Conservation (phyloP, 495 filamentous ascomycete genomes). For the Talaromyces thailandensis region DNA sequence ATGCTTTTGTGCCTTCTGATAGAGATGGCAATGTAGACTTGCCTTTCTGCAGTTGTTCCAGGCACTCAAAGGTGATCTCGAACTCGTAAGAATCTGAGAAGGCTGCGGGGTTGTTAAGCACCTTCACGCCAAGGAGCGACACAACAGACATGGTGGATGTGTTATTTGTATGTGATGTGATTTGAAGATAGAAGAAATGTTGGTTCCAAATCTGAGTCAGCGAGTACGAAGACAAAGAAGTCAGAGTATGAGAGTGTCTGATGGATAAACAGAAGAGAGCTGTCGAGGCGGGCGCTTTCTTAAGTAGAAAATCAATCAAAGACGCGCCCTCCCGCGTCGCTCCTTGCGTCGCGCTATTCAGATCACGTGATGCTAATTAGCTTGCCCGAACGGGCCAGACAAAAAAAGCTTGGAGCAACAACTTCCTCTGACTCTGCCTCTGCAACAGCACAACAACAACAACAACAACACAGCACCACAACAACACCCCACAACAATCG, state of each 20-base stretch:
- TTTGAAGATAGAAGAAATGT: not conserved
- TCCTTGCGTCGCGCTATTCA: conserved; percentile 1
- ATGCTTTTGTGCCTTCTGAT: not conserved
- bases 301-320: conserved; percentile 5
- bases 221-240: not conserved
- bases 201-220: not conserved
- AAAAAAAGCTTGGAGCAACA: not conserved
- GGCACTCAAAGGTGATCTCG: conserved; percentile 97
- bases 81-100: conserved; percentile 88
- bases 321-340: conserved; percentile 1
- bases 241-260: not conserved
- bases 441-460: not conserved
- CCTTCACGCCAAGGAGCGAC: conserved; percentile 86
- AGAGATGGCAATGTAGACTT: conserved; percentile 8
- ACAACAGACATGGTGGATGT: conserved; percentile 81
- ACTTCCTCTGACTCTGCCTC: not conserved
- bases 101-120: conserved; percentile 90
- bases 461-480: not conserved
- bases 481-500: conserved; percentile 1
- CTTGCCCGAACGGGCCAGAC: not conserved
- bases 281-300: not conserved
- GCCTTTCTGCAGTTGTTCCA: conserved; percentile 91
- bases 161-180: not conserved
- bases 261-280: not conserved
- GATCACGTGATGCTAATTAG: not conserved